phyloP scores from a whole-genome alignment of 257 asterid genomes.

The Solanum stenotomum region DNA sequence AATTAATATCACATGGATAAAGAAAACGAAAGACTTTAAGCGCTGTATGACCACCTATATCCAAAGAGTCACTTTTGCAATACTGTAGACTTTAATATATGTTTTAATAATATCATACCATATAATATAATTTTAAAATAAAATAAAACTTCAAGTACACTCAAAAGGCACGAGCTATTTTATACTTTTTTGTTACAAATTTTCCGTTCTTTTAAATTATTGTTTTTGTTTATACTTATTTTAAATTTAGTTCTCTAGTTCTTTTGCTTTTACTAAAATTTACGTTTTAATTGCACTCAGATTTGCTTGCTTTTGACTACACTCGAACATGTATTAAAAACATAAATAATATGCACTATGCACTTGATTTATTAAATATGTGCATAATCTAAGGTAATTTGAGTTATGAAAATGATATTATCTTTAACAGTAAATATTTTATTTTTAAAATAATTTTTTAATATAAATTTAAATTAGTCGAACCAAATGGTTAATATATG shows the following conservation, averaged over 20 bases:
- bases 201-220: background rate
- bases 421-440: fast-evolving
- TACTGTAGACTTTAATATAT: background rate
- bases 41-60: background rate
- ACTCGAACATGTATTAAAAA: background rate
- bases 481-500: background rate
- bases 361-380: background rate
- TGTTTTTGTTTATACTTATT: background rate
- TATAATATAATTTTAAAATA: background rate
- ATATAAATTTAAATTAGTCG: background rate
- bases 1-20: background rate
- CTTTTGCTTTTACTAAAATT: background rate
- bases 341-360: background rate
- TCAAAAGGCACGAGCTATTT: background rate
- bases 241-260: background rate
- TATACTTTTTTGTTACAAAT: background rate
- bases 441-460: background rate
- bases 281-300: background rate
- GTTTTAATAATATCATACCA: background rate
- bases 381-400: background rate
- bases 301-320: background rate
- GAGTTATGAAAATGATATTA: background rate
- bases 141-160: background rate
- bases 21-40: background rate
- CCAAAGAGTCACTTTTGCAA: background rate